phyloP scores from a whole-genome alignment of 2,329 filamentous ascomycete genomes.

The Fusarium fujikuroi region DNA sequence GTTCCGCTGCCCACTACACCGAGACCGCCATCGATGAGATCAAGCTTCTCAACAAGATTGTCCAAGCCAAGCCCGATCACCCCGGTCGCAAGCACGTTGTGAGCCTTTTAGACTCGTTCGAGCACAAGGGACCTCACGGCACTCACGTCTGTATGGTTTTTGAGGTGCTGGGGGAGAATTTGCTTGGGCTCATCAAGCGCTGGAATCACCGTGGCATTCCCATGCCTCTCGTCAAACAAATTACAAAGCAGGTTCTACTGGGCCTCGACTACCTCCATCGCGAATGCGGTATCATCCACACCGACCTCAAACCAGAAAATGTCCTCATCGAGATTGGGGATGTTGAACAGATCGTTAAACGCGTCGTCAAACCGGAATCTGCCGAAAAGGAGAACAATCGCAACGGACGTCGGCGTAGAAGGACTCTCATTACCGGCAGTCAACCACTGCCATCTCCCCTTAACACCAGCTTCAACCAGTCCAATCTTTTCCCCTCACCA shows the following conservation, averaged over 20 bases:
- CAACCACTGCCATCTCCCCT: constrained; percentile 95
- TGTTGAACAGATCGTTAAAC: constrained; percentile 97
- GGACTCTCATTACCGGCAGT: constrained; percentile 96
- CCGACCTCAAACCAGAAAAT: constrained; percentile 96
- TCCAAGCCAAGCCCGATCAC: constrained; percentile 93
- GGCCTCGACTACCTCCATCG: constrained; percentile 96
- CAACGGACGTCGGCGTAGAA: constrained; percentile 87
- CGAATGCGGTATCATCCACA: constrained; percentile 99
- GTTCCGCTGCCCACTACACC: constrained; percentile 97
- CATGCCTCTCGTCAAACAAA: constrained; percentile 96
- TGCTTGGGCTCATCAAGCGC: constrained; percentile 94
- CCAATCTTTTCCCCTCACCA: constrained; percentile 74
- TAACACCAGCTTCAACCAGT: constrained; percentile 87
- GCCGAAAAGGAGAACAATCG: constrained; percentile 86
- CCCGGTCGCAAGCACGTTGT: constrained; percentile 96
- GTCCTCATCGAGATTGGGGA: constrained; percentile 99
- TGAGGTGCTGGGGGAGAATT: constrained; percentile 94
- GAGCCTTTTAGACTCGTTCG: constrained; percentile 94
- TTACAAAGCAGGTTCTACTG: constrained; percentile 96
- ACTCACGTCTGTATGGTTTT: constrained; percentile 99
- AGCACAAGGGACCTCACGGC: constrained; percentile 96
- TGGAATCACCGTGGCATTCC: constrained; percentile 99
- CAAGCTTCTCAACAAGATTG: constrained; percentile 96
- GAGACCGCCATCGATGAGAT: constrained; percentile 99
- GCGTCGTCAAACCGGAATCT: constrained; percentile 85